phyloP scores from a whole-genome alignment of 768 basidiomycete genomes.

The Basidioascus undulatus region DNA sequence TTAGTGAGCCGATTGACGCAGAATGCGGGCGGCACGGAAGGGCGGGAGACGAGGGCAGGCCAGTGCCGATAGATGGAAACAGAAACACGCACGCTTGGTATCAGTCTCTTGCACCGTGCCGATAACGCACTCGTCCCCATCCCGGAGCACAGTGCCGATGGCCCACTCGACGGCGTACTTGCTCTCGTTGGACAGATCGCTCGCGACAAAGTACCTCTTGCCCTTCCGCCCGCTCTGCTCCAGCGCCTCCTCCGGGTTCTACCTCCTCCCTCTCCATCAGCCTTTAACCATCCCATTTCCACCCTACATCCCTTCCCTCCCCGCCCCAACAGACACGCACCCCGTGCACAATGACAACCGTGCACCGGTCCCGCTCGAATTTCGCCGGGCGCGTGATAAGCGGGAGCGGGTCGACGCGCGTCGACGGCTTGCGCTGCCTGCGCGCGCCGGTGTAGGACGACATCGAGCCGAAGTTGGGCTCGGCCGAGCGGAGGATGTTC shows the following conservation, averaged over 20 bases:
- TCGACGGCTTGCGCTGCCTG: constrained; percentile 34
- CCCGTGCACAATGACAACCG: constrained; percentile 65
- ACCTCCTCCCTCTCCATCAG: not conserved
- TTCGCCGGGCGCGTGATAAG: constrained; percentile 46
- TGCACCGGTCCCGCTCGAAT: constrained; percentile 74
- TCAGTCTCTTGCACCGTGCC: constrained; percentile 79
- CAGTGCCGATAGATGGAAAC: not conserved
- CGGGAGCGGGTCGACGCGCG: constrained; percentile 34
- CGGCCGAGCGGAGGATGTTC: constrained; percentile 48
- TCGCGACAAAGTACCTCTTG: constrained; percentile 56
- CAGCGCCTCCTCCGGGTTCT: constrained; percentile 22
- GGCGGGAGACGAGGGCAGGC: no score
- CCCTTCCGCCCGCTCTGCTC: constrained; percentile 31
- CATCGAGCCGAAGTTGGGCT: constrained; percentile 41
- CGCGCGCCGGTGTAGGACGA: constrained; percentile 26
- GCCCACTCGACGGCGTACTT: constrained; percentile 91
- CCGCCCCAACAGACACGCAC: no score
- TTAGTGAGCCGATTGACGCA: no score
- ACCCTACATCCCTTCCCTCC: no score
- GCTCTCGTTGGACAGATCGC: constrained; percentile 78
- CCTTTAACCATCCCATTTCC: no score
- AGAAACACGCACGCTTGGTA: constrained; percentile 35
- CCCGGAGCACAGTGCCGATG: constrained; percentile 75
- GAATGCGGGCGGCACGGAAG: no score
- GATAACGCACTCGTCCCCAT: constrained; percentile 71